Percentiles rank a stretch among this genome's conserved stretches.
phyloP scores from a whole-genome alignment of 768 basidiomycete species.

The Mycena amicta region DNA sequence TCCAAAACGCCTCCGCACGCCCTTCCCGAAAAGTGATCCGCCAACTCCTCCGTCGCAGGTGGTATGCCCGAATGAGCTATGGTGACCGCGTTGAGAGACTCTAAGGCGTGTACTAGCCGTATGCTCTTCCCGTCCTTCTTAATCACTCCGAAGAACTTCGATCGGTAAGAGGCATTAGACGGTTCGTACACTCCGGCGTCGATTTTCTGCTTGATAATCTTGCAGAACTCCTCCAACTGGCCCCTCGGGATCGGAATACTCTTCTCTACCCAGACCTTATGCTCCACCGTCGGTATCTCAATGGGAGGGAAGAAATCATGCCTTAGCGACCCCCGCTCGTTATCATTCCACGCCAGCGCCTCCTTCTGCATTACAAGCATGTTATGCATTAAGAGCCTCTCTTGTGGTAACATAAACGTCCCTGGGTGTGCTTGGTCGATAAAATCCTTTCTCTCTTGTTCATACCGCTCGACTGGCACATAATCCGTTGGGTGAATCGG shows the following conservation, averaged over 20 bases:
- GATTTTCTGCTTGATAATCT: neutral
- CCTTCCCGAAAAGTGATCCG: neutral
- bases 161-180: neutral
- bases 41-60: conserved; percentile 13
- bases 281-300: neutral
- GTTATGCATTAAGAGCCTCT: neutral
- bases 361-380: conserved; percentile 3
- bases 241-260: conserved; percentile 25
- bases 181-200: conserved; percentile 8
- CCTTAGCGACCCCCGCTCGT: conserved; percentile 18
- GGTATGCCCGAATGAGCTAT: conserved; percentile 23
- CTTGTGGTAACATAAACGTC: neutral
- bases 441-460: too few relatives aligned
- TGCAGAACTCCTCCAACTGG: conserved; percentile 12
- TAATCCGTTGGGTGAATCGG: too few relatives aligned
- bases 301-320: neutral
- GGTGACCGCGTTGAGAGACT: conserved; percentile 30
- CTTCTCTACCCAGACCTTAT: conserved; percentile 11
- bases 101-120: conserved; percentile 20
- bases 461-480: too few relatives aligned
- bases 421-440: too few relatives aligned
- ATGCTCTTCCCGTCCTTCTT: conserved; percentile 21
- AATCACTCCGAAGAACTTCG: conserved; percentile 18
- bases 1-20: conserved; percentile 16
- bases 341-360: conserved; percentile 20